Evolutionary conservation across 2,329 filamentous ascomycete genomes (phyloP), one percentile per base, ranked within the genome.

Genomic region (Ambrosiella xylebori): DNA sequence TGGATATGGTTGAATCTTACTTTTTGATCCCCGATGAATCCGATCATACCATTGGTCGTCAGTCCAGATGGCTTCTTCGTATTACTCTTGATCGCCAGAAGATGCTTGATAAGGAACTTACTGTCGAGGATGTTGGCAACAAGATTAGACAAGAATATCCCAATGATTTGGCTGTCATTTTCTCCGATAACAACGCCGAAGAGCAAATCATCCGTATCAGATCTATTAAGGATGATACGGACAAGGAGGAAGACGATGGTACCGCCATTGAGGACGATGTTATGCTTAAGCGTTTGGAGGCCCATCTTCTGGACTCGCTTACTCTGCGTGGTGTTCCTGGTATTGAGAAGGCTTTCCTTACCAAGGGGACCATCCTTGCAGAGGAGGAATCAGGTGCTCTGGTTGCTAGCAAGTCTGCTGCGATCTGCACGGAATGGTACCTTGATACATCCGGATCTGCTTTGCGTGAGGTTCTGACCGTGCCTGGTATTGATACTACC

Each of bases 181-280:
- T 95, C 76, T 95, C 89, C 71, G 93, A 98, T 70, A 93, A 96
- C 75, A 98, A 98, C 69, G 90, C 91, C 8, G 90, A 96, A 63
- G 84, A 94, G 68, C 89, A 94, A 69, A 85, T 97, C 51, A 88
- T 98, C 64, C 93, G 93, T 68, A 85, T 96, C 63, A 86, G 93
- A 63, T 85, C 90, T 65, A 81, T 94, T 61, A 74, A 76, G 38
- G 76, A 81, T 61, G 78, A 80, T 54, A 84, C 85, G 54, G 81
- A 84, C 51, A 85, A 88, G 67, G 85, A 86, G 11, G 84, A 88
- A 27, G 80, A 85, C 41, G 86, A 91, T 8, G 83, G 85, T 41
- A 73, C 75, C 27, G 74, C 74, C 62, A 80, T 86, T 59, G 86
- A 95, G 66, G 89, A 96, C 62, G 91, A 97, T 68, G 85, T 86